Evolutionary conservation across 2,329 filamentous ascomycete species (phyloP).

Genomic region (Claviceps citrina): DNA sequence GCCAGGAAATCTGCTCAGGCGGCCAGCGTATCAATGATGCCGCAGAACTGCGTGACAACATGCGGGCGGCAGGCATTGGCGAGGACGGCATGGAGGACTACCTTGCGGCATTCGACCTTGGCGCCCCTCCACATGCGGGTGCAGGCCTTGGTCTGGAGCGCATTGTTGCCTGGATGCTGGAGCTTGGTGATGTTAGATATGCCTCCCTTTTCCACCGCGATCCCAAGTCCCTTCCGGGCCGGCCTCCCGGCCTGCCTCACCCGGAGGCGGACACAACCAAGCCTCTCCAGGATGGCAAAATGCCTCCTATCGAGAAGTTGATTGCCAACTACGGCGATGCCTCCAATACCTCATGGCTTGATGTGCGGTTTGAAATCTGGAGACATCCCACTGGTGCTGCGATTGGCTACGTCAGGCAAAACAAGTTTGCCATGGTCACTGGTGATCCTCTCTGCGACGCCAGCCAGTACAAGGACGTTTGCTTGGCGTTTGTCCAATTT

Average conservation of each 20-base stretch:
- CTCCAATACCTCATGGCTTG: constrained; percentile 85
- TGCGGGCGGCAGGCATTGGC: constrained; percentile 60
- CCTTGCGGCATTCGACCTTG: constrained; percentile 74
- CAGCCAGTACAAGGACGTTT: constrained; percentile 59
- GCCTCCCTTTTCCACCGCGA: constrained; percentile 79
- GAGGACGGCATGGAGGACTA: constrained; percentile 83
- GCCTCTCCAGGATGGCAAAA: constrained; percentile 31
- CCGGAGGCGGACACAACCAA: constrained; percentile 67
- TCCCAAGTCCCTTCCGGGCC: constrained; percentile 68
- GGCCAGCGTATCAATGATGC: constrained; percentile 86
- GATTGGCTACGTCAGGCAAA: constrained; percentile 64
- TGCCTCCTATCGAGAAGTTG: constrained; percentile 68
- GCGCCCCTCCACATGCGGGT: constrained; percentile 76
- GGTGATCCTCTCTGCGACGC: constrained; percentile 76
- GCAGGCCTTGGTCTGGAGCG: constrained; percentile 84
- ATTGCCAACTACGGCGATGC: constrained; percentile 94
- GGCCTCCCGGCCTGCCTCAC: constrained; percentile 54
- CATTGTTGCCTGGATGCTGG: constrained; percentile 70
- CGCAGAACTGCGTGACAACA: constrained; percentile 56
- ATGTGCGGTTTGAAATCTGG: constrained; percentile 79
- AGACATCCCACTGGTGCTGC: constrained; percentile 73
- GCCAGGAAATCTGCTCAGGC: constrained; percentile 83
- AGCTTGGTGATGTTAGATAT: constrained; percentile 77
- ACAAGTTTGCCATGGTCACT: constrained; percentile 67
- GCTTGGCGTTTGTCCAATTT: constrained; percentile 58